A percentile compares a stretch with the other conserved stretches of the same genome.
phyloP scores from a whole-genome alignment of 2,329 filamentous ascomycete species.

The Coleophoma eucalyptorum region DNA sequence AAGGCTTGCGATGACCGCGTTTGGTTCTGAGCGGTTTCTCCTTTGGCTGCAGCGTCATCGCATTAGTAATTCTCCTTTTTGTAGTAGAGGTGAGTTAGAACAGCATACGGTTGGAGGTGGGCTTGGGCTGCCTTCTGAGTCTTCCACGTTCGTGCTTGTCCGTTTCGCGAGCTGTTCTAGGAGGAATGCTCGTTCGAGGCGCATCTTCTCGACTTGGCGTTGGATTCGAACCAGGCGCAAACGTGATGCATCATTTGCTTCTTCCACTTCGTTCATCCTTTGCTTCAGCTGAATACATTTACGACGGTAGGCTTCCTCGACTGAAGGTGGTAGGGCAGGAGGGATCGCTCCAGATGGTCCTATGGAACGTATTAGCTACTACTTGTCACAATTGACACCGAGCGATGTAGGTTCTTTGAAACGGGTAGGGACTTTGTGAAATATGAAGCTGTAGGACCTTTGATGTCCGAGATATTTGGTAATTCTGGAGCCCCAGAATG shows the following conservation, averaged over 20 bases:
- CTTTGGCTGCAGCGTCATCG: constrained; percentile 52
- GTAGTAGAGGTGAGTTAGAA: constrained; percentile 1
- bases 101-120: constrained; percentile 72
- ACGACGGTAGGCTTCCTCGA: constrained; percentile 91
- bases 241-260: constrained; percentile 81
- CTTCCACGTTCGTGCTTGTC: constrained; percentile 70
- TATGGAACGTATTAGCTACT: not conserved
- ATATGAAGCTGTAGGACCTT: too few species aligned
- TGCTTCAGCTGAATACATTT: constrained; percentile 96
- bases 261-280: constrained; percentile 86
- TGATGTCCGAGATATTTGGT: too few species aligned
- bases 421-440: too few species aligned
- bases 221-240: constrained; percentile 75
- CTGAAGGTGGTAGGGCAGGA: constrained; percentile 73
- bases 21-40: constrained; percentile 75
- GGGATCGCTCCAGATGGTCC: constrained; percentile 40
- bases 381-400: too few species aligned
- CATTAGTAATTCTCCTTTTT: too few species aligned
- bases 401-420: too few species aligned
- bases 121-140: constrained; percentile 75
- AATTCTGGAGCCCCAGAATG: too few species aligned
- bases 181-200: constrained; percentile 76
- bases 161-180: constrained; percentile 70
- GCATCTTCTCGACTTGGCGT: constrained; percentile 86
- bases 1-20: constrained; percentile 64